phyloP scores from a whole-genome alignment of 2,329 filamentous ascomycete genomes.

The Fusarium chuoi region DNA sequence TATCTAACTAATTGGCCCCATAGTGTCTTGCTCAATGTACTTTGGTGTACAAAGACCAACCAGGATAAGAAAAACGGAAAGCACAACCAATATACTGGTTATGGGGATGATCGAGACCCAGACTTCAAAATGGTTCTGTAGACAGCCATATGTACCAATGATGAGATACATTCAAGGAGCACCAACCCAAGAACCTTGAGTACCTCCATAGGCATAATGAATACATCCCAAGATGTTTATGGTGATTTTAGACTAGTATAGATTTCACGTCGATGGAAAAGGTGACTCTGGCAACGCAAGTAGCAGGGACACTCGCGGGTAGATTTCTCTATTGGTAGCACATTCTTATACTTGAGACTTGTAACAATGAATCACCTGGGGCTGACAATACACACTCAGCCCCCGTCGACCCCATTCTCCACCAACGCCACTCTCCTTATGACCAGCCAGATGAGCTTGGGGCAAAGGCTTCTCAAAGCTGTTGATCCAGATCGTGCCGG shows the following conservation, averaged over 20 bases:
- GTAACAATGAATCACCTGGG: conserved; percentile 8
- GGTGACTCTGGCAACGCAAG: fast-evolving
- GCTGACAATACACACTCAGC: conserved; percentile 10
- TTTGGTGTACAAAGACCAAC: background rate
- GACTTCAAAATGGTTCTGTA: background rate
- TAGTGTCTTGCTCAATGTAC: background rate
- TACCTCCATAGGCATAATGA: fast-evolving
- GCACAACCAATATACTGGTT: background rate
- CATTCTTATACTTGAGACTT: background rate
- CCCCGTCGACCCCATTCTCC: conserved; percentile 53
- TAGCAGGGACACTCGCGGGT: fast-evolving
- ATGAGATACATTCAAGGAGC: fast-evolving
- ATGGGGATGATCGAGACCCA: background rate
- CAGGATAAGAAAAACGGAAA: background rate
- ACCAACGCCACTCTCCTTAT: conserved; percentile 56
- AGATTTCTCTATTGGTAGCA: fast-evolving
- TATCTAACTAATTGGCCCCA: background rate
- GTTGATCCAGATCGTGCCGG: conserved; percentile 70
- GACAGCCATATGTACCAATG: background rate
- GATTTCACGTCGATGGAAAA: background rate
- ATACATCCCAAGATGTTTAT: background rate
- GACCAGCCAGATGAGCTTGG: conserved; percentile 51
- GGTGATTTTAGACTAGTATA: background rate
- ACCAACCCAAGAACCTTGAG: fast-evolving
- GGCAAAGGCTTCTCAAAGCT: conserved; percentile 54